A percentile compares a stretch with the other conserved stretches of the same genome.
These are phyloP conservation scores for Solanum sitiens DNA, from an alignment of 257 asterid genomes.

Conservation along the genomic window DNA sequence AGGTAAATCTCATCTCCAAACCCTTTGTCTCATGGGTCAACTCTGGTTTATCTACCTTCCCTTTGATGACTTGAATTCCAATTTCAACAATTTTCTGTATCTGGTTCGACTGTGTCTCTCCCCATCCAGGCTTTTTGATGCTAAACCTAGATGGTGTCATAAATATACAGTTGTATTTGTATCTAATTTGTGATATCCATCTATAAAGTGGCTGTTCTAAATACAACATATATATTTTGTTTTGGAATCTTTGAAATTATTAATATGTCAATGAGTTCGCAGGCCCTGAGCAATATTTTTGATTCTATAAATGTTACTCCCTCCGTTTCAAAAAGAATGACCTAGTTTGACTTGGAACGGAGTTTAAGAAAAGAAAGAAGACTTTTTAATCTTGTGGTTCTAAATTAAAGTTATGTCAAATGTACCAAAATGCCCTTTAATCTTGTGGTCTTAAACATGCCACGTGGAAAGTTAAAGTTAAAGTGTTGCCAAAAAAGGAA, in stretches of 20 bases:
- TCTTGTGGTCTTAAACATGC: too few relatives aligned
- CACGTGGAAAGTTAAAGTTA: too few relatives aligned
- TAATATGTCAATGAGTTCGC: background rate
- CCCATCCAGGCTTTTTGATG: background rate
- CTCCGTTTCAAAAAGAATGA: too few relatives aligned
- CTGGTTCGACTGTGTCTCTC: background rate
- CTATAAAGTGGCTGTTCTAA: background rate
- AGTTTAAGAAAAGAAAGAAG: too few relatives aligned
- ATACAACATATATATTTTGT: background rate
- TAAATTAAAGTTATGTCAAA: too few relatives aligned
- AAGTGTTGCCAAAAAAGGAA: too few relatives aligned
- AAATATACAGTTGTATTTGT: background rate
- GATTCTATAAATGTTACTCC: background rate
- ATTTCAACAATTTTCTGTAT: background rate
- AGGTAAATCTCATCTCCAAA: background rate
- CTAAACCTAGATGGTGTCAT: background rate
- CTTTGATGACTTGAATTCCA: background rate
- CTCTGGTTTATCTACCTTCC: background rate
- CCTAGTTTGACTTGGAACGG: too few relatives aligned
- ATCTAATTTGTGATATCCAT: background rate
- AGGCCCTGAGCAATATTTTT: background rate
- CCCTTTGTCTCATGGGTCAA: background rate
- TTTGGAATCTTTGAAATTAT: background rate
- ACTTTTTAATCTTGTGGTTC: too few relatives aligned
- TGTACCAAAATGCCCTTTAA: too few relatives aligned